Evolutionary conservation across 305 asterid species (phyloP), one percentile per base, ranked within the genome.

Genomic region (Fraxinus floribunda): DNA sequence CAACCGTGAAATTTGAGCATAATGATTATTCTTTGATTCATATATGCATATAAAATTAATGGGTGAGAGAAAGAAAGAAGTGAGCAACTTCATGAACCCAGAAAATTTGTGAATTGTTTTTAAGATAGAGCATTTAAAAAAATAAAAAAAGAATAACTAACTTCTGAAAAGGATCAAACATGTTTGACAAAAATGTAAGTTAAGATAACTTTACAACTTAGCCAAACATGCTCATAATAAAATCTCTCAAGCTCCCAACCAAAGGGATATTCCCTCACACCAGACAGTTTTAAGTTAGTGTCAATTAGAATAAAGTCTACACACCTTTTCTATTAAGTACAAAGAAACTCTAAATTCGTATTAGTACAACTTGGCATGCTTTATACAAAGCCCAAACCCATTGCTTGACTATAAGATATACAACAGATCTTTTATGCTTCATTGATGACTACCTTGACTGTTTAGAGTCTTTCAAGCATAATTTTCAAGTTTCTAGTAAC

Each of bases 31-130:
- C 18, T 44, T 36, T 35, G 34, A 81, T 75, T 57, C 36, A 7
- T 70, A 74, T 30, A 36, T n/a, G 34, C 80, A n/a, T 71, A 64
- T 81, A 76, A 80, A 78, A 73, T 32, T 60, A 30, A n/a, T 26
- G 30, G 57, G 46, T 13, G 72, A 32, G 30, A 75, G 76, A 30
- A 79, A 75, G 76, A 30, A 79, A 8, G 8, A 57, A 30, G 34
- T 55, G 18, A 22, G 20, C 80, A 78, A 64, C 71, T 79, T 35
- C 57, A 30, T 9, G 11, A 55, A 80, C 46, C 73, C 7, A 46
- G 44, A 16, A 16, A 34, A 57, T 22, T 18, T 49, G 55, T 46
- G 44, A 1, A 80, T 57, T 26, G 66, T 57, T 57, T 16, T n/a
- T n/a, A 57, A 60, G 10, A 60, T 7, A 18, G 70, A 60, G 29